phyloP scores from a whole-genome alignment of 176 grass and related monocot genomes.

The Cymbopogon citratus region DNA sequence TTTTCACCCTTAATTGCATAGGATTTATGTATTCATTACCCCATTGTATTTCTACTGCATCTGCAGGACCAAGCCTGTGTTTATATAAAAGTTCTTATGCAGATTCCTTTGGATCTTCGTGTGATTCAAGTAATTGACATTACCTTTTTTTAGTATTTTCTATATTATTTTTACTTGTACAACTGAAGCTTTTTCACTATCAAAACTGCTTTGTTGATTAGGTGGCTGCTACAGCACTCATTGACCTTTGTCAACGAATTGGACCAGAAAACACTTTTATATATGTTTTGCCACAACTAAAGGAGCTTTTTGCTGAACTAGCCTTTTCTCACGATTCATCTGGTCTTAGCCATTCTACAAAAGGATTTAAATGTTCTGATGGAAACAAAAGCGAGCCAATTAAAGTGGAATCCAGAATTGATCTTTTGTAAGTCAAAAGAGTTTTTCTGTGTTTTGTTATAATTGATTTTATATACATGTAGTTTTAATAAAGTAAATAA shows the following conservation, averaged over 20 bases:
- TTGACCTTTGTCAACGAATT: slow-evolving; percentile 73
- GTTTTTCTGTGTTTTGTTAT: not conserved
- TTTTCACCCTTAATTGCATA: slow-evolving; percentile 12
- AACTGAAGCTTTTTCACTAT: not conserved
- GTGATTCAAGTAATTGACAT: slow-evolving; percentile 54
- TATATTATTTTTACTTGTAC: not conserved
- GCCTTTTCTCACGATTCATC: slow-evolving; percentile 58
- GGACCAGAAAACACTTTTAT: slow-evolving; percentile 55
- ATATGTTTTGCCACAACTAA: slow-evolving; percentile 72
- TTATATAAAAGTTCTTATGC: slow-evolving; percentile 73
- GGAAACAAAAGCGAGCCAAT: slow-evolving; percentile 36
- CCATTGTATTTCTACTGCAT: slow-evolving; percentile 17
- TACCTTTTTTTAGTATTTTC: not conserved
- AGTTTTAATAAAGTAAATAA: slow-evolving; percentile 20
- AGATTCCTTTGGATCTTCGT: slow-evolving; percentile 66
- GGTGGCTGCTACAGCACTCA: slow-evolving; percentile 61
- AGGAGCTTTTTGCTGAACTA: slow-evolving; percentile 77
- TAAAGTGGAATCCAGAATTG: slow-evolving; percentile 69
- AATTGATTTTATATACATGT: slow-evolving; percentile 3
- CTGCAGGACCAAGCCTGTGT: slow-evolving; percentile 82
- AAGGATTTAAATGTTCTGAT: slow-evolving; percentile 45
- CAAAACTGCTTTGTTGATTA: slow-evolving; percentile 44
- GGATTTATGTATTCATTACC: slow-evolving; percentile 14
- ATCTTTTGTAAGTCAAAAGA: slow-evolving; percentile 67
- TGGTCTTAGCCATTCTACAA: slow-evolving; percentile 30